Evolutionary conservation across 192 early-diverging fungal species (phyloP).

Genomic region (Neocallimastix lanati): DNA sequence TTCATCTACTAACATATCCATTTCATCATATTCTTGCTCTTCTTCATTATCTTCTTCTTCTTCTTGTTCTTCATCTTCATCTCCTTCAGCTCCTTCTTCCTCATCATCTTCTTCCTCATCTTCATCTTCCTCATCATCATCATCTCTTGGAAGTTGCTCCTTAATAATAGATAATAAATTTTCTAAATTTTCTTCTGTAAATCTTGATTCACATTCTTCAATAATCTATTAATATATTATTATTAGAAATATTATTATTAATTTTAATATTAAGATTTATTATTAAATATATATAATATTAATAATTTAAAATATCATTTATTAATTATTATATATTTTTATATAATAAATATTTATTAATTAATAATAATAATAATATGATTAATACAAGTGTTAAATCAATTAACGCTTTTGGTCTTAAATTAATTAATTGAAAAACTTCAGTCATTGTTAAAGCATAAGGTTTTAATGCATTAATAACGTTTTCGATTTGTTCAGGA

Average conservation of each 20-base stretch:
- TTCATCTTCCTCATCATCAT: neutral
- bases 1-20: neutral
- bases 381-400: neutral
- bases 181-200: neutral
- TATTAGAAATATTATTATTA: no score
- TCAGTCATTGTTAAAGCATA: neutral
- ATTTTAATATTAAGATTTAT: no score
- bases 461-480: neutral
- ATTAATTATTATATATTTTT: no score
- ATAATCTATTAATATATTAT: neutral
- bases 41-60: neutral
- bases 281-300: no score
- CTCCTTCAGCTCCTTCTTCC: neutral
- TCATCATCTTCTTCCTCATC: neutral
- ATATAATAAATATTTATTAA: no score
- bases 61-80: neutral
- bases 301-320: no score
- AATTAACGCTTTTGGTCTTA: neutral
- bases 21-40: neutral
- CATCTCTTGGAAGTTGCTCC: neutral
- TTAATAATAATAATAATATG: no score
- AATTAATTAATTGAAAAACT: neutral
- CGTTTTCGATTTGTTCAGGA: neutral
- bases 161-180: neutral
- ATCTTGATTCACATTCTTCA: neutral